Base-by-base conservation (phyloP, 78 protist genomes). In the Neovahlkampfia damariscottae region DNA sequence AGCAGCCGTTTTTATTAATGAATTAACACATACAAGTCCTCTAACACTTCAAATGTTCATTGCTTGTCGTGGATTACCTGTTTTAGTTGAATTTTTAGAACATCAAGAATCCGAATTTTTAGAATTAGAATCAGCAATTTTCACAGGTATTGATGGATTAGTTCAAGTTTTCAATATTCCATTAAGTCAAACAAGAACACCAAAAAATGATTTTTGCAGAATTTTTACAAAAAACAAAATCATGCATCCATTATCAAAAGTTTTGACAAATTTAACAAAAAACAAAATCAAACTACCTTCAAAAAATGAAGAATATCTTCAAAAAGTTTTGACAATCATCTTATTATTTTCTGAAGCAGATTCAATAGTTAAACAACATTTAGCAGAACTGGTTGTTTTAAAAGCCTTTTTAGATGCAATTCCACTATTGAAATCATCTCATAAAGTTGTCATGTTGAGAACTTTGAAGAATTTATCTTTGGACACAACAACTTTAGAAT, bases 131-230 rank as follows among this genome's bases (percentile, higher is more conserved):
- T 41, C 36, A 7, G 34, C 90, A 34, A 83, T 90, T 8, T 28
- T 41, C 41, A 39, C 70, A 74, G 89, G 91, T 0, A 19, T 91
- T 40, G 92, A 90, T 39, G 72, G 88, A 31, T 67, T 91, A 30
- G 70, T 67, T n/a, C 32, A 70, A 34, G 88, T 91, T 27, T 87
- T 91, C 59, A 87, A 91, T 9, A 28, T 90, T n/a, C 86, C 66
- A 30, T 40, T 41, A 5, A 70, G 39, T 67, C 37, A 82, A 80
- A 76, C 73, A 28, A 76, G 81, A 39, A 79, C 92, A 40, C 91
- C 96, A 35, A 87, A 85, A 66, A 92, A 88, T 41, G 96, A 92
- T 71, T 86, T 92, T 66, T 84, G 91, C 68, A 67, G 94, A 28
- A 50, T 88, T 6, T 78, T 91, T 30, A 72, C 89, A 32, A 81